Evolutionary conservation across 2,329 filamentous ascomycete genomes (phyloP), one percentile per base, ranked within the genome.

Genomic region (Cercospora sp.): DNA sequence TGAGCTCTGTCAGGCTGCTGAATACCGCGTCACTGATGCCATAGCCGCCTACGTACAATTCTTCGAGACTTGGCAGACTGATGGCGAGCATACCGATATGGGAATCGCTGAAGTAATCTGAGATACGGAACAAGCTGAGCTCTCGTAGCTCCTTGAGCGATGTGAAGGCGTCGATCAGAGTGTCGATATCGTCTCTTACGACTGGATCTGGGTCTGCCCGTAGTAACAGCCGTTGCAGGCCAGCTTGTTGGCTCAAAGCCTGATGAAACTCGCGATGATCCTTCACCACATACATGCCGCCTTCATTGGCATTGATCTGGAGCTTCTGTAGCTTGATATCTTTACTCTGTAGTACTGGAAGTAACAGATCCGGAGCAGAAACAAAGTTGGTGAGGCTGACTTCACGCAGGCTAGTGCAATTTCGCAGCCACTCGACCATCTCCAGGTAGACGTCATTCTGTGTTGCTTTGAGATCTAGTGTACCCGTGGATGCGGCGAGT

Each of bases 1-100:
- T 75, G 53, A 89, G 78, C 5, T 75, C 75, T 10, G 84, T 80
- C 12, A 88, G 74, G 3, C 76, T 74, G 36, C 75, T 74, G 65
- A 84, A 81, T 10, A 85, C 78, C 23, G 82, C 80, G 68, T 88
- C 84, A 5, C 84, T 81, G 23, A 86, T 77, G 16, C 85, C 84
- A 53, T 83, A 81, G 8, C 88, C 88, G 53, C 82, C 84, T 60
- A 90, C 83, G 55, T 81, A 84, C 13, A 91, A 77, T 12, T 86
- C 83, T 70, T 89, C 86, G 0, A 91, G 80, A 16, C 80, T 74
- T 0, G 77, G 77, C 9, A 88, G 77, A 9, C 80, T 75, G 1
- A 75, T 68, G 26, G 84, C 80, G 16, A 91, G 80, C 2, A 73
- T 73, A 10, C 79, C 75, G 36, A 90, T 79, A 45, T 89, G 84